Evolutionary conservation across 352 stramenopile genomes (phyloP).

Genomic region (Phytopythium cucurbitacearum): DNA sequence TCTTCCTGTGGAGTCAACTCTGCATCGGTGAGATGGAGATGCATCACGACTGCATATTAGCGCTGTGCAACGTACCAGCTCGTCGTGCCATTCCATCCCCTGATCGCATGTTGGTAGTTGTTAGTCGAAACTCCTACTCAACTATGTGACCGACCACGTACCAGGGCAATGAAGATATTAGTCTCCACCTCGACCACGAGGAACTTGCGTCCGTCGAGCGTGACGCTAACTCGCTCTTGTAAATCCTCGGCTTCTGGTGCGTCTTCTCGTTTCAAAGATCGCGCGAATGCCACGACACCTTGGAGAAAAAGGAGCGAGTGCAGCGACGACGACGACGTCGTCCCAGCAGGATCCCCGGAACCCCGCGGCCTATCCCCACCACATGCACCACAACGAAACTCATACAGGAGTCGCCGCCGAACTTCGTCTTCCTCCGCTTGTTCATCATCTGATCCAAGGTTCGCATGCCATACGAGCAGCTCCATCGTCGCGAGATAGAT

Average conservation of each 20-base stretch:
- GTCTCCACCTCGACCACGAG: slow-evolving; percentile 53
- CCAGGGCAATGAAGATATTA: slow-evolving; percentile 57
- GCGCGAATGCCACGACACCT: slow-evolving; percentile 47
- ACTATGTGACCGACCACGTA: slow-evolving; percentile 9
- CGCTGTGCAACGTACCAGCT: slow-evolving; percentile 21
- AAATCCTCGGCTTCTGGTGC: not conserved
- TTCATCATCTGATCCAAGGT: slow-evolving; percentile 62
- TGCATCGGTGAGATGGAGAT: not conserved
- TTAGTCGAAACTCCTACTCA: not conserved
- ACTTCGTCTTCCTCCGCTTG: slow-evolving; percentile 53
- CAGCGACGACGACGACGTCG: slow-evolving; percentile 12
- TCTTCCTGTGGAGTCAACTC: slow-evolving; percentile 22
- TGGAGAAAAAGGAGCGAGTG: slow-evolving; percentile 47
- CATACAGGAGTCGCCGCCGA: slow-evolving; percentile 42
- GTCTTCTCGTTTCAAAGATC: slow-evolving; percentile 16
- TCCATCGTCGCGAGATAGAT: slow-evolving; percentile 22
- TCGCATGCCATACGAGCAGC: slow-evolving; percentile 61
- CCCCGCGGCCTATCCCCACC: not conserved
- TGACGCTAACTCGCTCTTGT: slow-evolving; percentile 38
- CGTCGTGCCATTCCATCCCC: slow-evolving; percentile 19
- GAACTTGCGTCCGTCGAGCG: slow-evolving; percentile 31
- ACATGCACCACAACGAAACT: not conserved
- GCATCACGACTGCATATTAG: not conserved
- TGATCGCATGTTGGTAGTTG: slow-evolving; percentile 2
- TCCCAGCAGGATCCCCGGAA: not conserved